Evolutionary conservation across 2,329 filamentous ascomycete species (phyloP).

Genomic region (Fusarium sp.): DNA sequence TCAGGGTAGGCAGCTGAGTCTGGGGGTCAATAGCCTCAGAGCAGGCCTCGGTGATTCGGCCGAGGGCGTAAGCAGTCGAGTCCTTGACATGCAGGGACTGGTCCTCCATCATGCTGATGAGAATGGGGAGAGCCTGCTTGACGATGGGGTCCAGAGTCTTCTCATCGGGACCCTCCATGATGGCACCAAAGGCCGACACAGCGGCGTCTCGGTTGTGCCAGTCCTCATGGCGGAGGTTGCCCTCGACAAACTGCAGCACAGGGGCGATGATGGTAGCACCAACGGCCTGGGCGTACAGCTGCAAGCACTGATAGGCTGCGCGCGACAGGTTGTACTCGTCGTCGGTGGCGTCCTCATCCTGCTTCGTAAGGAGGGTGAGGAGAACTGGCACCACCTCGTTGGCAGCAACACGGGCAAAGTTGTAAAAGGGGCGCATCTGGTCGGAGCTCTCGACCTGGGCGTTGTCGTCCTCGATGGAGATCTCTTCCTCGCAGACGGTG

Average conservation of each 20-base stretch:
- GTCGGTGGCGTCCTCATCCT: constrained; percentile 96
- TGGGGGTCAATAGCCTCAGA: constrained; percentile 90
- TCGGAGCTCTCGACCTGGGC: constrained; percentile 78
- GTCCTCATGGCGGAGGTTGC: constrained; percentile 88
- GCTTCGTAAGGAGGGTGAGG: constrained; percentile 89
- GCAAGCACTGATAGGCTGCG: constrained; percentile 95
- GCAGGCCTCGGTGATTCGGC: constrained; percentile 94
- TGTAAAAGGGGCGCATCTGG: constrained; percentile 92
- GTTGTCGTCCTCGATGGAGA: constrained; percentile 98
- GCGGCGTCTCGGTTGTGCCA: constrained; percentile 97
- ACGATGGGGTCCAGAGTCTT: constrained; percentile 92
- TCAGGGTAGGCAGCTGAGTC: constrained; percentile 84
- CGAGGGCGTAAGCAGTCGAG: constrained; percentile 94
- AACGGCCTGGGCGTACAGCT: constrained; percentile 94
- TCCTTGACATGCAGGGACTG: constrained; percentile 90
- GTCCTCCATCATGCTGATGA: constrained; percentile 94
- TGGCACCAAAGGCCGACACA: constrained; percentile 96
- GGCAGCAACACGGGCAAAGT: constrained; percentile 93
- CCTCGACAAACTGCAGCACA: constrained; percentile 91
- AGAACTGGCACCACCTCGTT: constrained; percentile 95
- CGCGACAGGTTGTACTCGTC: constrained; percentile 98
- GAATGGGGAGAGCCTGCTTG: constrained; percentile 91
- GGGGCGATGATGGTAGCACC: constrained; percentile 85
- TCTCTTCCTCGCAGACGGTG: constrained; percentile 99
- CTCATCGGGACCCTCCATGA: constrained; percentile 98